A percentile compares a stretch with the other conserved stretches of the same genome.
phyloP scores from a whole-genome alignment of 2,329 filamentous ascomycete genomes.

The Aplosporella prunicola region DNA sequence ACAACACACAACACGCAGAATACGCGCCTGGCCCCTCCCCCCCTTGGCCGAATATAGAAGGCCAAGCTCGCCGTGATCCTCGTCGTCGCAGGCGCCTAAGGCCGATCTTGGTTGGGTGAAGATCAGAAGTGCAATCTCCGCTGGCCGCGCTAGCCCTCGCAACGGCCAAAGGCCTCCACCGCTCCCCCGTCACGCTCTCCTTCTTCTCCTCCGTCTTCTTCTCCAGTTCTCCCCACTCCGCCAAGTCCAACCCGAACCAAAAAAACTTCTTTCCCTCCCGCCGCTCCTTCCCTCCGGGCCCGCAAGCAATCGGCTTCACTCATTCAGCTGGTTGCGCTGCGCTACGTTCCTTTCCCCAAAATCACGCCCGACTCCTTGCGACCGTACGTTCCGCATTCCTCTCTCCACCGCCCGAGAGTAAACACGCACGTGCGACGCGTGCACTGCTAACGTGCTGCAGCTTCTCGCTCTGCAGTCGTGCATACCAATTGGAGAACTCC shows the following conservation, averaged over 20 bases:
- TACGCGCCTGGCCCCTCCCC: too few species aligned
- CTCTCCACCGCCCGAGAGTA: too few species aligned
- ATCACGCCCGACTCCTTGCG: not conserved
- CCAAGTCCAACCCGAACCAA: too few species aligned
- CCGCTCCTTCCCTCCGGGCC: slow-evolving; percentile 8
- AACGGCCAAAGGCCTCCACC: not conserved
- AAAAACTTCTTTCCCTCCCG: slow-evolving; percentile 5
- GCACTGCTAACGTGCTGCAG: too few species aligned
- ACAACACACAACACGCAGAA: too few species aligned
- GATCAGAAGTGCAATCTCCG: not conserved
- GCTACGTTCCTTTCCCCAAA: slow-evolving; percentile 29
- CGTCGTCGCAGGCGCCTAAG: not conserved
- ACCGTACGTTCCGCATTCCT: not conserved
- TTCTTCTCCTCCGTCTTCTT: slow-evolving; percentile 1
- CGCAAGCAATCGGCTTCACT: slow-evolving; percentile 11
- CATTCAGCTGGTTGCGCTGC: slow-evolving; percentile 42
- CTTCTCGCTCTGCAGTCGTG: too few species aligned
- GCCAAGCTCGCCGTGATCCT: too few species aligned
- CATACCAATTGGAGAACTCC: too few species aligned
- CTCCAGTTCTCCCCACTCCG: slow-evolving; percentile 1
- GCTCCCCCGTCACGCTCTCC: too few species aligned
- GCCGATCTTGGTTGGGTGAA: not conserved
- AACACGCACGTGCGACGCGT: too few species aligned
- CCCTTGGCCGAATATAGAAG: too few species aligned
- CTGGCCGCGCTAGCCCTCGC: not conserved